A percentile compares a stretch with the other conserved stretches of the same genome.
Conservation (phyloP, 495 filamentous ascomycete species). For the Haplographium delicatum region DNA sequence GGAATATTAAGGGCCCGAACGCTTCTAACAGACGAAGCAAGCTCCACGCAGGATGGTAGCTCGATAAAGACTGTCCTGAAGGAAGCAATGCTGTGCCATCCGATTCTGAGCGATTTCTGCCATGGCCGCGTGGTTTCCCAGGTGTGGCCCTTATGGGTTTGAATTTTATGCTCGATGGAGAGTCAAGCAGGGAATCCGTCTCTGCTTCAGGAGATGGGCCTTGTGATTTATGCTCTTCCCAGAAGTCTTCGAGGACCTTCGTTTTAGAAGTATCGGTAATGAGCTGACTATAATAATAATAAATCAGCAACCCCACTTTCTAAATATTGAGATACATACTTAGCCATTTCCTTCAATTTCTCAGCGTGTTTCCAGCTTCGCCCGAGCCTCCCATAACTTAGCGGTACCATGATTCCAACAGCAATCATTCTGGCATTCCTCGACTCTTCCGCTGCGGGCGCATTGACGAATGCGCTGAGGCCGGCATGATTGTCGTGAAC, state of each 20-base stretch:
- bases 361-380: constrained; percentile 86
- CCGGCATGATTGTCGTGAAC: constrained; percentile 78
- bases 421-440: constrained; percentile 91
- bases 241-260: constrained; percentile 68
- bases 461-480: constrained; percentile 87
- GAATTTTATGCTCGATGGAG: constrained; percentile 41
- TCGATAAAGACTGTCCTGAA: constrained; percentile 63
- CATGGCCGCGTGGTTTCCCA: constrained; percentile 35
- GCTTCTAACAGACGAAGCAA: constrained; percentile 68
- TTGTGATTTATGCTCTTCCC: constrained; percentile 58
- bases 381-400: constrained; percentile 82
- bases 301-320: constrained; percentile 4
- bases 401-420: constrained; percentile 79
- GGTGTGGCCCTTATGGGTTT: constrained; percentile 18
- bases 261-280: constrained; percentile 51
- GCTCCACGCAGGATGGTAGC: constrained; percentile 81
- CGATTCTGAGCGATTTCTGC: constrained; percentile 53
- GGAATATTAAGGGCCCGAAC: constrained; percentile 88
- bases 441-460: constrained; percentile 63
- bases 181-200: constrained; percentile 51
- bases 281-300: constrained; percentile 35
- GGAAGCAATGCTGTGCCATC: constrained; percentile 55
- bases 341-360: constrained; percentile 66
- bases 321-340: constrained; percentile 43
- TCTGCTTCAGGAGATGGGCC: constrained; percentile 36